A percentile compares a stretch with the other conserved stretches of the same genome.
phyloP scores from a whole-genome alignment of 495 filamentous ascomycete species.

The Pseudevernia furfuracea region DNA sequence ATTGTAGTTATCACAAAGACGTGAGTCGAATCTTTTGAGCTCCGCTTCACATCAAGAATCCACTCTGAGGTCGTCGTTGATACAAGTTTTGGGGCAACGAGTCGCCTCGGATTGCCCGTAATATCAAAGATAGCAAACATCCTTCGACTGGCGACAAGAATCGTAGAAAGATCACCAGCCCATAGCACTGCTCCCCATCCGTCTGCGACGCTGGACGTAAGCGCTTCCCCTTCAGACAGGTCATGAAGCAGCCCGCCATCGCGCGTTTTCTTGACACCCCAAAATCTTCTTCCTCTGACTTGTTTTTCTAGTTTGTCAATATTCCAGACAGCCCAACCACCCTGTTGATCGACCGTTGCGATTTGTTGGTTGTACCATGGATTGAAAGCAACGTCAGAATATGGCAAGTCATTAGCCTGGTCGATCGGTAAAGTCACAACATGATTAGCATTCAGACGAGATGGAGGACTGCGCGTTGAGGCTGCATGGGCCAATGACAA shows the following conservation, averaged over 20 bases:
- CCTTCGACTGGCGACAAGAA: conserved; percentile 42
- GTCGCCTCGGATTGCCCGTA: conserved; percentile 24
- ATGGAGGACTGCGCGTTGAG: conserved; percentile 28
- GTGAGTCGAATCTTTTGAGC: conserved; percentile 39
- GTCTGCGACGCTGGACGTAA: conserved; percentile 28
- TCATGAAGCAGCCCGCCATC: conserved; percentile 6
- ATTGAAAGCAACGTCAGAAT: conserved; percentile 72
- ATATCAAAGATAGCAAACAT: conserved; percentile 35
- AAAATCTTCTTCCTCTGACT: conserved; percentile 29
- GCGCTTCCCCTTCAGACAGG: neutral
- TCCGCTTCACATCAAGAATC: conserved; percentile 49
- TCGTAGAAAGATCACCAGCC: conserved; percentile 37
- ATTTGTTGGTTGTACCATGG: conserved; percentile 63
- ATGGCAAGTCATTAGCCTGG: conserved; percentile 49
- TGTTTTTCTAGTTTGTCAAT: conserved; percentile 39
- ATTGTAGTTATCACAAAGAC: conserved; percentile 50
- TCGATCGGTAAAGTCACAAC: conserved; percentile 47
- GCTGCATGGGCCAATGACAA: neutral
- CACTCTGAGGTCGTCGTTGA: conserved; percentile 38
- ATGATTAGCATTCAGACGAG: conserved; percentile 55
- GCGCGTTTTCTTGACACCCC: conserved; percentile 25
- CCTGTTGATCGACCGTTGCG: conserved; percentile 62
- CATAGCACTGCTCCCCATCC: conserved; percentile 49
- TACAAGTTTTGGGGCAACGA: conserved; percentile 33
- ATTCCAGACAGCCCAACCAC: conserved; percentile 73